Conservation (phyloP, 2,329 filamentous ascomycete genomes). For the Fusarium redolens region DNA sequence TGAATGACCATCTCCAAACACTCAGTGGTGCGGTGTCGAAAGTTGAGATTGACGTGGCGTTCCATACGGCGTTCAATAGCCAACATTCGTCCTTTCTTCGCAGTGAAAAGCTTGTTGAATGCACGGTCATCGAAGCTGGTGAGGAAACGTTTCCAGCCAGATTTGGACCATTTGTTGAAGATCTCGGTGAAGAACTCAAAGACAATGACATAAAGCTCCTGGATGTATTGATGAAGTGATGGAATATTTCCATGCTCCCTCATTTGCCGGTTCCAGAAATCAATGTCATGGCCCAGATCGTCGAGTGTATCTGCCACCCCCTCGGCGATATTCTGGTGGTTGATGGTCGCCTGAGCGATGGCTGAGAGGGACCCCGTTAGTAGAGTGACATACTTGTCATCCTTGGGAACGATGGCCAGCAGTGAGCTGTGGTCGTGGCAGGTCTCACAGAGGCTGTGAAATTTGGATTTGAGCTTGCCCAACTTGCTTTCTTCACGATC, state of each 20-base stretch:
- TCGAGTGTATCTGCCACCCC: neutral
- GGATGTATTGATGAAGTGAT: neutral
- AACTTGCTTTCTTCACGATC: neutral
- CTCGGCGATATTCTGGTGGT: neutral
- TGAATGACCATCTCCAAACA: neutral
- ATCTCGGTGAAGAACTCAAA: neutral
- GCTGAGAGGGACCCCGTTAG: neutral
- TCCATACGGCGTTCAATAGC: neutral
- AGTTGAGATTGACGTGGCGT: neutral
- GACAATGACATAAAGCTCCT: rapidly evolving
- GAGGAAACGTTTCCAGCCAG: neutral
- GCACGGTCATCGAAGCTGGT: neutral
- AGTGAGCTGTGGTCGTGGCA: neutral
- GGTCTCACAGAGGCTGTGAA: neutral
- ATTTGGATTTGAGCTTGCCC: neutral
- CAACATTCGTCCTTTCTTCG: neutral
- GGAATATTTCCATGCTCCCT: neutral
- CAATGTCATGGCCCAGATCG: neutral
- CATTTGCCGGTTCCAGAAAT: neutral
- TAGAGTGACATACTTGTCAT: neutral
- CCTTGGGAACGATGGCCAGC: neutral
- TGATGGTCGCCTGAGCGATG: neutral
- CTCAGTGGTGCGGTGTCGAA: neutral
- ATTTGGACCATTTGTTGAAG: neutral
- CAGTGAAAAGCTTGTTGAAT: neutral